These are phyloP conservation scores for Biscogniauxia mediterranea DNA, from an alignment of 2,329 filamentous ascomycete genomes.

Conservation along the genomic window DNA sequence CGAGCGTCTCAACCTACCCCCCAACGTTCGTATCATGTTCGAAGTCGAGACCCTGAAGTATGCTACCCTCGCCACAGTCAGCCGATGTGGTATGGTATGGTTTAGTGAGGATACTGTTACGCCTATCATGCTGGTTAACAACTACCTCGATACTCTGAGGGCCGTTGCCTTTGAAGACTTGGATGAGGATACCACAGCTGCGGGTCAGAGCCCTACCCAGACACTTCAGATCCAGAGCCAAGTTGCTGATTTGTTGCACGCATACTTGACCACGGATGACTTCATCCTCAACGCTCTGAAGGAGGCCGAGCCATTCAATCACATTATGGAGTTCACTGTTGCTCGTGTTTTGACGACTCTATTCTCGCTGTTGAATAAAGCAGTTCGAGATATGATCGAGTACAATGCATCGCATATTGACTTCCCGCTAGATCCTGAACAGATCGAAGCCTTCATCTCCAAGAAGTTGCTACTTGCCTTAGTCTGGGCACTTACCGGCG, in stretches of 20 bases:
- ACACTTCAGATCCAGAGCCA: conserved; percentile 75
- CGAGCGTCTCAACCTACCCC: conserved; percentile 89
- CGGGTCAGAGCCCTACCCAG: conserved; percentile 73
- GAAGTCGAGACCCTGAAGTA: conserved; percentile 98
- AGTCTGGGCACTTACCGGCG: conserved; percentile 94
- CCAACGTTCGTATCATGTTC: conserved; percentile 99
- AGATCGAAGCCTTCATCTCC: conserved; percentile 82
- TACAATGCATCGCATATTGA: conserved; percentile 95
- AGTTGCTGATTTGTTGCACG: conserved; percentile 75
- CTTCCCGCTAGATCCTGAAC: conserved; percentile 86
- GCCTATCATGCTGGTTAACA: conserved; percentile 84
- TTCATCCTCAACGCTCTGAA: conserved; percentile 78
- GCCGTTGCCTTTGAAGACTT: conserved; percentile 88
- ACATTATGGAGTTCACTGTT: conserved; percentile 98
- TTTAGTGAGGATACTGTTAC: conserved; percentile 98
- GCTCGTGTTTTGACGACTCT: conserved; percentile 88
- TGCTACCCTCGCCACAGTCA: conserved; percentile 96
- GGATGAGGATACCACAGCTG: conserved; percentile 82
- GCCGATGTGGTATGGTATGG: conserved; percentile 99
- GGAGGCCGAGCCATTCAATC: conserved; percentile 74
- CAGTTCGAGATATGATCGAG: conserved; percentile 86
- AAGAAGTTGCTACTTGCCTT: conserved; percentile 93
- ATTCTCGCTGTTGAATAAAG: conserved; percentile 94
- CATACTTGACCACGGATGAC: conserved; percentile 72
- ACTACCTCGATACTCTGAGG: conserved; percentile 83